These are phyloP conservation scores for Trichoderma sp. DNA, from an alignment of 2,329 filamentous ascomycete species.

Conservation along the genomic window DNA sequence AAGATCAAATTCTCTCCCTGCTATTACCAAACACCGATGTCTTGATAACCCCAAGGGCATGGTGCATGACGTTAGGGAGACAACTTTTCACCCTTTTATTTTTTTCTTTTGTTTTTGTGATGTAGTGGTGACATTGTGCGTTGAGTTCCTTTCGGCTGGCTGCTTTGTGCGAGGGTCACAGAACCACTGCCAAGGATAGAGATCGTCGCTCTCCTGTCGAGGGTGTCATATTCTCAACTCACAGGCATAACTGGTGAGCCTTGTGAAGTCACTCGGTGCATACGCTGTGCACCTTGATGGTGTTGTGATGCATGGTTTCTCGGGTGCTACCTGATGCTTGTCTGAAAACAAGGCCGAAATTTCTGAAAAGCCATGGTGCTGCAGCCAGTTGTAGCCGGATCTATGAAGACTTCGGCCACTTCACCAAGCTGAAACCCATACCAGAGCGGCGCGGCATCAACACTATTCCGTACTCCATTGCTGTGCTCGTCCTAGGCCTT, in stretches of 20 bases:
- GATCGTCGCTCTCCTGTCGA: neutral
- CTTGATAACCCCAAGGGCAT: slow-evolving; percentile 38
- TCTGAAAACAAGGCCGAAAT: neutral
- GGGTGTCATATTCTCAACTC: neutral
- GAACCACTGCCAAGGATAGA: neutral
- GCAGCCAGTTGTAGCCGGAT: neutral
- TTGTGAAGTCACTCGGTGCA: neutral
- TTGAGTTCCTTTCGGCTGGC: neutral
- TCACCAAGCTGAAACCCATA: neutral
- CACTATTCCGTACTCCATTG: neutral
- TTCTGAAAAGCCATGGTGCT: neutral
- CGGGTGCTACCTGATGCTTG: neutral
- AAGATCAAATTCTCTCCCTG: slow-evolving; percentile 48
- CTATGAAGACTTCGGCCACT: neutral
- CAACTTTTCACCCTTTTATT: slow-evolving; percentile 30
- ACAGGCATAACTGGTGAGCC: neutral
- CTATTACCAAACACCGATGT: slow-evolving; percentile 59
- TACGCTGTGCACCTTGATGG: neutral
- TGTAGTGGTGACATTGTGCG: neutral
- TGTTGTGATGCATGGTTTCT: neutral
- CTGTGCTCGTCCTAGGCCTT: neutral
- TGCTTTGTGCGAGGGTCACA: neutral
- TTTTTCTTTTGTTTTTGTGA: neutral
- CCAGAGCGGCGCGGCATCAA: neutral
- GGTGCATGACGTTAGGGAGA: slow-evolving; percentile 58